phyloP scores from a whole-genome alignment of 768 basidiomycete species.

The Trametes meyenii region DNA sequence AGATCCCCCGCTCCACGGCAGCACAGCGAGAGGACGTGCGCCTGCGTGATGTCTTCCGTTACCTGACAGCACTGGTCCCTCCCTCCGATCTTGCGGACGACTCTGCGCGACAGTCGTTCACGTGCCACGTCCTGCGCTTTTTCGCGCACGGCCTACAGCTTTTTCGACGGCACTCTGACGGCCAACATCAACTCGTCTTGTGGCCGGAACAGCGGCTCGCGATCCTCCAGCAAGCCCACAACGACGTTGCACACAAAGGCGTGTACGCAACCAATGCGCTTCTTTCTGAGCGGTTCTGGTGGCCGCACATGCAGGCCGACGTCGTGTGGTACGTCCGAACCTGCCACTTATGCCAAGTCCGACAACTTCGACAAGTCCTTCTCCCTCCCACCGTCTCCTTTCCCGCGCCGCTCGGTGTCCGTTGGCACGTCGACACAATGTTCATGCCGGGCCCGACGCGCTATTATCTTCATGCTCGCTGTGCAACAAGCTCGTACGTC shows the following conservation, averaged over 20 bases:
- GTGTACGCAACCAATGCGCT: conserved; percentile 10
- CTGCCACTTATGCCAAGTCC: conserved; percentile 44
- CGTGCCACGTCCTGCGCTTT: not conserved
- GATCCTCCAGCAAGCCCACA: conserved; percentile 22
- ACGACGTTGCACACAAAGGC: conserved; percentile 29
- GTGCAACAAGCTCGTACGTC: conserved; percentile 37
- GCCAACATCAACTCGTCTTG: conserved; percentile 26
- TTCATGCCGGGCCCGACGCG: conserved; percentile 39
- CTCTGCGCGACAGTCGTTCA: not conserved
- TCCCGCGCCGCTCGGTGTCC: conserved; percentile 34
- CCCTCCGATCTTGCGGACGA: not conserved
- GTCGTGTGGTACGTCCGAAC: conserved; percentile 30
- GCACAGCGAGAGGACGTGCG: not conserved
- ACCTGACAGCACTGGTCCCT: not conserved
- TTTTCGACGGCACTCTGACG: conserved; percentile 17
- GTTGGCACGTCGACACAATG: conserved; percentile 46
- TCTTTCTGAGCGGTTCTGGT: conserved; percentile 31
- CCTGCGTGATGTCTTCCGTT: not conserved
- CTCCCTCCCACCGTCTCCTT: conserved; percentile 29
- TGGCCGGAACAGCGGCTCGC: not conserved
- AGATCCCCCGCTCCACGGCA: conserved; percentile 1
- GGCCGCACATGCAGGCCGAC: conserved; percentile 28
- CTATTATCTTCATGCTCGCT: conserved; percentile 43
- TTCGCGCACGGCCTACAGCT: conserved; percentile 11
- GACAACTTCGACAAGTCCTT: conserved; percentile 26